Base-by-base conservation (phyloP, 305 asterid species). In the Solanum hybrid region DNA sequence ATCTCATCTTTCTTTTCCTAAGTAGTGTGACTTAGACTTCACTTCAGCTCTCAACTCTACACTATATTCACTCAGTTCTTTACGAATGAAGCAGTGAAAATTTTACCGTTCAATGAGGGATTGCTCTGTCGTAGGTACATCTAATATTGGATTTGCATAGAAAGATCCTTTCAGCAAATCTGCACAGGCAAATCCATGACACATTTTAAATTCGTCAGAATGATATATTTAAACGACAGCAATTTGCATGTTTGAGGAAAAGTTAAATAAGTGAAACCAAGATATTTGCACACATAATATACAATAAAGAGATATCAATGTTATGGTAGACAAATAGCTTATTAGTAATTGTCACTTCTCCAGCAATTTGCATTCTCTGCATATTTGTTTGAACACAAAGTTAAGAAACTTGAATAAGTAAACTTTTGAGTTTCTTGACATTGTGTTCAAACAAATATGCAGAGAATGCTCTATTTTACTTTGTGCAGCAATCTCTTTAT, bases 81-180 rank as follows among this genome's bases (percentile, higher is more conserved):
- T 81, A 38, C 2, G 34, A 81, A 38, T 38, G 87, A 24, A 81
- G 68, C 65, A 81, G 20, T 12, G n/a, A 37, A 80, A 80, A 38
- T 7, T 11, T 90, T 94, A 96, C 98, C 97, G 94, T 90, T 94
- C 89, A 88, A 96, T 89, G 84, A 95, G 97, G 88, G 96, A 94
- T 90, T 78, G 90, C 15, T 94, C 95, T 45, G 92, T 92, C 20
- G 97, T 94, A 41, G 99, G 99, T 78, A 91, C 88, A 90, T 97
- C 99, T 33, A 93, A 90, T 90, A 95, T 87, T 39, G 99, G 99
- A 94, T 96, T 97, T 79, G 99, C 99, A 79, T 97, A 97, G 92
- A 94, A 96, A 87, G 99, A 96, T 90, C 99, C 99, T 93, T 97
- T 97, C 94, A 95, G 80, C 92, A 92, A 89, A 94, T 97, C 98